These are phyloP conservation scores for Colletotrichum shisoi DNA, from an alignment of 2,329 filamentous ascomycete genomes.

Conservation along the genomic window DNA sequence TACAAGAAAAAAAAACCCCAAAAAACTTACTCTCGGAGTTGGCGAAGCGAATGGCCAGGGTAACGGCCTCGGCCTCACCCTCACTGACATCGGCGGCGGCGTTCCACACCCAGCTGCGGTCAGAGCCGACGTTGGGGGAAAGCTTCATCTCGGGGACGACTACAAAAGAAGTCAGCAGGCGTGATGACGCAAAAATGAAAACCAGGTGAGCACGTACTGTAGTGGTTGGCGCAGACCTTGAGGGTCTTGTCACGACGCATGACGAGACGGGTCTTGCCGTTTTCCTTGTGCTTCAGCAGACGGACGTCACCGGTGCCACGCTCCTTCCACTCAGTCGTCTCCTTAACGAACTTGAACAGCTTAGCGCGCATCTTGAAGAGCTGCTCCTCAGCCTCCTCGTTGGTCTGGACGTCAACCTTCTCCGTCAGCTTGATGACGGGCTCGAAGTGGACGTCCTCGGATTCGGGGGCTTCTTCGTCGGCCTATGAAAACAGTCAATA, in stretches of 20 bases:
- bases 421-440: constrained; percentile 95
- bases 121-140: constrained; percentile 94
- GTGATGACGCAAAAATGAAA: too few species aligned
- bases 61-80: constrained; percentile 95
- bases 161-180: constrained; percentile 49
- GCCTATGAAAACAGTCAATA: constrained; percentile 48
- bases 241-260: constrained; percentile 99
- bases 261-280: constrained; percentile 94
- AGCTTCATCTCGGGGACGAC: constrained; percentile 99
- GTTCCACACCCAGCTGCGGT: constrained; percentile 99
- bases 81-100: constrained; percentile 97
- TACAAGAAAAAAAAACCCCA: too few species aligned
- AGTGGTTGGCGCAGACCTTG: constrained; percentile 99
- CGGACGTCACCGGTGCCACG: constrained; percentile 95
- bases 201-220: constrained; percentile 70
- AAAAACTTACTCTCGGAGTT: constrained; percentile 87
- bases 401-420: constrained; percentile 96
- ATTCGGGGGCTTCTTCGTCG: constrained; percentile 83
- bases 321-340: constrained; percentile 97
- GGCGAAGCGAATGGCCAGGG: constrained; percentile 94
- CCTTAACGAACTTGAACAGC: constrained; percentile 97
- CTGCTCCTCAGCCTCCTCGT: constrained; percentile 97
- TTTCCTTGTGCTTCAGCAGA: constrained; percentile 98
- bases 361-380: constrained; percentile 99
- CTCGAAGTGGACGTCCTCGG: constrained; percentile 95